Evolutionary conservation across 2,329 filamentous ascomycete species (phyloP), one percentile per base, ranked within the genome.

Genomic region (Verticillium nonalfalfae): DNA sequence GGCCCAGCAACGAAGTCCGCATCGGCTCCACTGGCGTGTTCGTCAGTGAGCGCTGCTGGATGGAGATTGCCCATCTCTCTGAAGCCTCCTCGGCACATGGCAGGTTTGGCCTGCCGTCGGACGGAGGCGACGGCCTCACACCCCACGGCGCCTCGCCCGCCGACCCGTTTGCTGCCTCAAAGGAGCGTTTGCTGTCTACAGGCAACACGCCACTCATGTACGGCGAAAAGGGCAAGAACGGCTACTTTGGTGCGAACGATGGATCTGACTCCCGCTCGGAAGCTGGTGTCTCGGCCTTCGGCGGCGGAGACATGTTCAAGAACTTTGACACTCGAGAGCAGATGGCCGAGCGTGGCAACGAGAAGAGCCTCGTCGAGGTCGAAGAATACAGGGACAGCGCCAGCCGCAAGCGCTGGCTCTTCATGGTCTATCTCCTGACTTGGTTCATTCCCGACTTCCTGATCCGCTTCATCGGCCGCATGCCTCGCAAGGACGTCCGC

Each of bases 271-370:
- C 88, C 7, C 91, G 93, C 54, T 98, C 95, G 35, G 95, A 99
- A 59, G 93, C 94, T 7, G 94, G 93, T 4, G 90, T 84, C 1
- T 97, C 94, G n/a, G 93, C 91, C 6, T 90, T 97, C 72, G 90
- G 93, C 57, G 90, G 85, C 59, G 93, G 95, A 7, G 95, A 99
- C 73, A 97, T 99, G 94, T 99, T 99, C 82, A 91, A 93, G 71
- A 97, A 97, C 69, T 82, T 98, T 7, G 94, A 98, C 68, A 97
- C 94, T 7, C 86, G 92, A 65, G 90, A 96, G 72, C 91, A 97
- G 72, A 92, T 99, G 85, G 91, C 94, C 0, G 94, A 98, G 76
- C 94, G 96, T 67, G 91, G 91, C 64, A 96, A 97, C 66, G 91
- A 96, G 67, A 92, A 94, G 75, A 87, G 91, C 15, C 85, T 97